A percentile compares a stretch with the other conserved stretches of the same genome.
Evolutionary conservation across 192 early-diverging fungal species (phyloP).

Genomic region (Entomortierella parvispora): DNA sequence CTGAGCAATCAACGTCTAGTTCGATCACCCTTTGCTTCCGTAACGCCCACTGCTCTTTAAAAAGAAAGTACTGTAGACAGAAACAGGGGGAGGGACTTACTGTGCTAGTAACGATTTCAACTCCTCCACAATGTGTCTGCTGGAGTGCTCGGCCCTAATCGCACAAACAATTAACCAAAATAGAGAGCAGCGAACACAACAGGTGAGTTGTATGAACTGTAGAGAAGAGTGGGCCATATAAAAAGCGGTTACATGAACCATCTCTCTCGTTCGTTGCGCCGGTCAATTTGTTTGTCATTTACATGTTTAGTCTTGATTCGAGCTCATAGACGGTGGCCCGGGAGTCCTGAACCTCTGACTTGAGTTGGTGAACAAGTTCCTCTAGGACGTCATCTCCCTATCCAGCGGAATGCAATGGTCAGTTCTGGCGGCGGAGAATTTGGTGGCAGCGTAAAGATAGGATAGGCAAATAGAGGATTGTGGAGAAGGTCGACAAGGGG

Average conservation of each 20-base stretch:
- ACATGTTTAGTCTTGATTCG: slow-evolving; percentile 29
- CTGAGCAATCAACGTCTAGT: neutral
- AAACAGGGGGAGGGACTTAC: no score
- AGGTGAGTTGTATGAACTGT: neutral
- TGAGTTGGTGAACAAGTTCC: slow-evolving; percentile 24
- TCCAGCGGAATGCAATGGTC: no score
- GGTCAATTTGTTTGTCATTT: slow-evolving; percentile 4
- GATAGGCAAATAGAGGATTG: neutral
- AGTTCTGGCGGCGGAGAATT: neutral
- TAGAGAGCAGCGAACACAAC: neutral
- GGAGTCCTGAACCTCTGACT: slow-evolving; percentile 39
- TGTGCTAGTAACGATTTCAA: slow-evolving; percentile 36
- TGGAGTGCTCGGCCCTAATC: slow-evolving; percentile 46
- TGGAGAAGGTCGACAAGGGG: neutral
- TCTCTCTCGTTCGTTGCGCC: neutral
- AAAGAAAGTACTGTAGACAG: neutral
- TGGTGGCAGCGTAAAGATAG: neutral
- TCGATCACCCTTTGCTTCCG: neutral
- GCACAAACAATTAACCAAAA: neutral
- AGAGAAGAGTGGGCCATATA: neutral
- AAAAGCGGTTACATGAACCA: no score
- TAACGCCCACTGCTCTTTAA: neutral
- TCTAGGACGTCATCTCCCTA: slow-evolving; percentile 22
- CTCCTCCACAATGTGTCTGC: slow-evolving; percentile 38
- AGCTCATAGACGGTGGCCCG: slow-evolving; percentile 35